Percentiles rank a stretch among this genome's conserved stretches.
These are phyloP conservation scores for Claviceps sp. DNA, from an alignment of 2,329 filamentous ascomycete species.

Conservation along the genomic window DNA sequence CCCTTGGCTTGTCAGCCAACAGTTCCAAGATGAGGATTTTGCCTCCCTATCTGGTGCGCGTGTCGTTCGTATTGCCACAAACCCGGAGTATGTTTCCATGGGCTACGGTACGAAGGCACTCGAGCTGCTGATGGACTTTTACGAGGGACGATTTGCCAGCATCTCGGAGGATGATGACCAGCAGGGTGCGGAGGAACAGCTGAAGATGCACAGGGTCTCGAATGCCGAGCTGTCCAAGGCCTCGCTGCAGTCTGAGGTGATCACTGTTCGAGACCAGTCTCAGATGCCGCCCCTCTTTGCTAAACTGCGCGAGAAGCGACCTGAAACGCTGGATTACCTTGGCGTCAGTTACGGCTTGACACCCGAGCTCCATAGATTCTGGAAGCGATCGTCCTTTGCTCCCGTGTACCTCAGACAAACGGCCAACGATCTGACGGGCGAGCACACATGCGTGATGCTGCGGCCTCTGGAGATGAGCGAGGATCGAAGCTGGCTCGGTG, in stretches of 20 bases:
- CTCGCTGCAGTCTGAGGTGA: slow-evolving; percentile 70
- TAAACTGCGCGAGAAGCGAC: slow-evolving; percentile 69
- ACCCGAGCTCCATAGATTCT: slow-evolving; percentile 80
- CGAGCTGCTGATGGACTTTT: slow-evolving; percentile 80
- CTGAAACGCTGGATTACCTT: slow-evolving; percentile 75
- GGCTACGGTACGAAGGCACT: slow-evolving; percentile 87
- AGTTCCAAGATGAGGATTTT: slow-evolving; percentile 97
- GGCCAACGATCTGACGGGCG: slow-evolving; percentile 87
- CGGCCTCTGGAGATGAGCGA: slow-evolving; percentile 56
- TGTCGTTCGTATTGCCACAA: slow-evolving; percentile 88
- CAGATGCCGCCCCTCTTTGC: slow-evolving; percentile 90
- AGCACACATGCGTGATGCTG: slow-evolving; percentile 97
- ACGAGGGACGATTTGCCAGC: slow-evolving; percentile 81
- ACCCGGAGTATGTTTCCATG: slow-evolving; percentile 84
- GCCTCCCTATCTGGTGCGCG: slow-evolving; percentile 84
- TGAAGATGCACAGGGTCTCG: slow-evolving; percentile 63
- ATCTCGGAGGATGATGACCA: slow-evolving; percentile 60
- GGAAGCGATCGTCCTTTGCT: slow-evolving; percentile 76
- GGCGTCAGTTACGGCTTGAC: slow-evolving; percentile 95
- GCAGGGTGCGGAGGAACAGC: slow-evolving; percentile 33
- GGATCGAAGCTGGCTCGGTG: slow-evolving; percentile 74
- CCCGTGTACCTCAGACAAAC: slow-evolving; percentile 94
- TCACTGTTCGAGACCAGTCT: slow-evolving; percentile 78
- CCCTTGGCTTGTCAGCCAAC: slow-evolving; percentile 93
- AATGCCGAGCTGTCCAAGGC: slow-evolving; percentile 68